Evolutionary conservation across 495 filamentous ascomycete species (phyloP).

Genomic region (Podospora fimiseda): DNA sequence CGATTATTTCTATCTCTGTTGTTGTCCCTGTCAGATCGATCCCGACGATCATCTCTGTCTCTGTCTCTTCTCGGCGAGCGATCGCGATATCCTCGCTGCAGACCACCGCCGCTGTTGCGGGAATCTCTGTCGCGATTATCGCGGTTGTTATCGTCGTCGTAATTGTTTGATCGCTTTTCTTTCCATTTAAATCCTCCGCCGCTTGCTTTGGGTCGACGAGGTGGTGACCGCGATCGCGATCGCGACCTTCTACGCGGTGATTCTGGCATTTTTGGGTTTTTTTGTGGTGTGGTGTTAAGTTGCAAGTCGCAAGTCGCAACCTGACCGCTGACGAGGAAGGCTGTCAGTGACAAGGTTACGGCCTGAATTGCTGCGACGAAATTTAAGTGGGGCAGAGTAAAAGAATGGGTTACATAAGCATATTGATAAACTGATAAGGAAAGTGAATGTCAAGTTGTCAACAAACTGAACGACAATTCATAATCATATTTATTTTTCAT

Average conservation of each 20-base stretch:
- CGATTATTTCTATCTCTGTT: conserved; percentile 18
- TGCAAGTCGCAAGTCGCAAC: no score
- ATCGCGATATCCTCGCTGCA: conserved; percentile 50
- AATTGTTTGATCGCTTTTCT: conserved; percentile 46
- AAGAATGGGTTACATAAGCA: conserved; percentile 1
- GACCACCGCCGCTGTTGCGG: conserved; percentile 35
- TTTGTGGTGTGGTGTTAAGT: neutral
- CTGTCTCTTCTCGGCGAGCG: conserved; percentile 34
- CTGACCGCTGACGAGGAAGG: no score
- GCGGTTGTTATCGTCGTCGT: conserved; percentile 41
- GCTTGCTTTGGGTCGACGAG: conserved; percentile 31
- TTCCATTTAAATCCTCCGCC: conserved; percentile 62
- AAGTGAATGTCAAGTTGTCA: no score
- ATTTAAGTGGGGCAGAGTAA: conserved; percentile 19
- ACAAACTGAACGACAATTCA: no score
- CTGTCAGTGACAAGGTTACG: no score
- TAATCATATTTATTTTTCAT: no score
- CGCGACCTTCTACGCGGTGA: conserved; percentile 25
- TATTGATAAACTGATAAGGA: no score
- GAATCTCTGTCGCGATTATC: conserved; percentile 41
- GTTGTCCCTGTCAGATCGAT: conserved; percentile 15
- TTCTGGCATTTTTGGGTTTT: conserved; percentile 26
- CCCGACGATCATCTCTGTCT: conserved; percentile 24
- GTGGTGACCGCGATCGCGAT: conserved; percentile 31
- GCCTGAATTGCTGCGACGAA: conserved; percentile 4